Conservation (phyloP, 164 flowering plant genomes). For the Vitis labrusca region DNA sequence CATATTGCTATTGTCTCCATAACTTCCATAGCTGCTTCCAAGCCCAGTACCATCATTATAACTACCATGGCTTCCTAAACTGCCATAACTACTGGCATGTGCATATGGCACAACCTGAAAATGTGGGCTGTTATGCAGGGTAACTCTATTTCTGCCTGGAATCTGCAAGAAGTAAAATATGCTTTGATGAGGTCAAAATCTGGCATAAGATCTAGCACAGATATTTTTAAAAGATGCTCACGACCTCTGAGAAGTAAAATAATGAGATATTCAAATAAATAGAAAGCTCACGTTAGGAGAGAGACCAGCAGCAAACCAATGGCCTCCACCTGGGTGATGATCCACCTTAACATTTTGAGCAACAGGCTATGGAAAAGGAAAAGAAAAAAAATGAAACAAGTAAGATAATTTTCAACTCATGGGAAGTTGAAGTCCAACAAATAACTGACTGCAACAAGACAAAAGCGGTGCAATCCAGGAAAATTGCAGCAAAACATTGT, state of each 20-base stretch:
- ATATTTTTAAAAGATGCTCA: too few species aligned
- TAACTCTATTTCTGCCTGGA: constrained; percentile 50
- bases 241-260: not conserved
- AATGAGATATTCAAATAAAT: constrained; percentile 4
- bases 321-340: constrained; percentile 96
- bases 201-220: too few species aligned
- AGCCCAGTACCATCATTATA: constrained; percentile 68
- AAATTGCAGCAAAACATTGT: too few species aligned
- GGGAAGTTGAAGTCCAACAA: not conserved
- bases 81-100: constrained; percentile 87
- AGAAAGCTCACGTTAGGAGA: constrained; percentile 84
- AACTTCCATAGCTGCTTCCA: constrained; percentile 94
- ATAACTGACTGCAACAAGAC: not conserved
- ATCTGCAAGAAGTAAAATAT: constrained; percentile 40
- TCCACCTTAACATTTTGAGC: constrained; percentile 76
- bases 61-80: constrained; percentile 94
- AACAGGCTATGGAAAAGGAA: constrained; percentile 57
- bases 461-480: too few species aligned
- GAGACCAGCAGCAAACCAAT: constrained; percentile 98
- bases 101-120: constrained; percentile 58
- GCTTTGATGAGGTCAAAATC: not conserved
- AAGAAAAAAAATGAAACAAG: not conserved
- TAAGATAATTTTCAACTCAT: not conserved
- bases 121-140: constrained; percentile 56
- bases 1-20: constrained; percentile 65